A percentile compares a stretch with the other conserved stretches of the same genome.
These are phyloP conservation scores for Dictyostelium brefeldianum DNA, from an alignment of 78 protist genomes.

Conservation along the genomic window DNA sequence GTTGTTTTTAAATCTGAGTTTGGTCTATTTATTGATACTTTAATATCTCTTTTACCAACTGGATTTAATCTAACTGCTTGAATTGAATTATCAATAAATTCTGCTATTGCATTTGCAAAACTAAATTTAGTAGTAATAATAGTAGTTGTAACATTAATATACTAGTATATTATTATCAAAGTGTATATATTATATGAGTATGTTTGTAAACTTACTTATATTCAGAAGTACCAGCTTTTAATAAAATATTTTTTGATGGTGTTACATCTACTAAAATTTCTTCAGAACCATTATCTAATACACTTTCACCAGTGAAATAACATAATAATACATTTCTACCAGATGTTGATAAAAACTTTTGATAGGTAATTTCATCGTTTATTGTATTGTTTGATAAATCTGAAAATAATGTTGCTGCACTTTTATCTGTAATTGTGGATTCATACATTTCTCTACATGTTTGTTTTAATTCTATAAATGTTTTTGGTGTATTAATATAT, in stretches of 20 bases:
- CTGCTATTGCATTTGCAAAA: slow-evolving; percentile 80
- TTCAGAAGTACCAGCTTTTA: slow-evolving; percentile 84
- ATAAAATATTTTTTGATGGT: slow-evolving; percentile 77
- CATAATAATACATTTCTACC: slow-evolving; percentile 21
- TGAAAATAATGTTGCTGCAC: not conserved
- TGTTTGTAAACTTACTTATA: slow-evolving; percentile 42
- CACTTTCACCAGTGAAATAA: slow-evolving; percentile 34
- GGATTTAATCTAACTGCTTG: slow-evolving; percentile 76
- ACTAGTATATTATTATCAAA: not conserved
- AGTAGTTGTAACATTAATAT: not conserved
- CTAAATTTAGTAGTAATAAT: not conserved
- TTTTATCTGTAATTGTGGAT: too few species aligned
- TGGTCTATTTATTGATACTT: slow-evolving; percentile 43
- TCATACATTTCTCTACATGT: not conserved
- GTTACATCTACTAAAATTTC: slow-evolving; percentile 75
- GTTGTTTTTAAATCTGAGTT: not conserved
- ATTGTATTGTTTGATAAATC: slow-evolving; percentile 31
- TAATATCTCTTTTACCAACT: slow-evolving; percentile 26
- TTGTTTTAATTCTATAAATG: not conserved
- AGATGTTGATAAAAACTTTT: not conserved
- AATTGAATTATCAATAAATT: slow-evolving; percentile 80
- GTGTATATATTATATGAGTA: not conserved
- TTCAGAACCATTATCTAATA: slow-evolving; percentile 41
- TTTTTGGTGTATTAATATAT: slow-evolving; percentile 23
- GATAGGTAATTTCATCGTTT: slow-evolving; percentile 40